These are phyloP conservation scores for Oidium heveae DNA, from an alignment of 2,329 filamentous ascomycete genomes.

Conservation along the genomic window DNA sequence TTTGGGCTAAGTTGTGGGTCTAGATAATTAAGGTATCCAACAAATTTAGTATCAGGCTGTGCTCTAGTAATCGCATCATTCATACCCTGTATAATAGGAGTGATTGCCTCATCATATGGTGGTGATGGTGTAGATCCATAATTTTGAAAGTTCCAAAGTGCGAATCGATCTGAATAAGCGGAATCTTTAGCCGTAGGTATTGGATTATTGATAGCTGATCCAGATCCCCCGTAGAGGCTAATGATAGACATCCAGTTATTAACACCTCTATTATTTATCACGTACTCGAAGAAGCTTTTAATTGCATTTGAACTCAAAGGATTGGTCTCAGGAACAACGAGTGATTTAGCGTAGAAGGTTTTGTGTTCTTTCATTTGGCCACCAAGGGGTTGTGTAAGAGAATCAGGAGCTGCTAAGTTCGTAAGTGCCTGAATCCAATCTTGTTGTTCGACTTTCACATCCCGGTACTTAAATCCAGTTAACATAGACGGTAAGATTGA, in stretches of 20 bases:
- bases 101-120: constrained; percentile 5
- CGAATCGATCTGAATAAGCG: constrained; percentile 5
- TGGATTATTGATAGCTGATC: constrained; percentile 5
- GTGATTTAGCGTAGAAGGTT: constrained; percentile 30
- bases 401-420: constrained; percentile 1
- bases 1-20: constrained; percentile 5
- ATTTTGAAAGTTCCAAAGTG: constrained; percentile 5
- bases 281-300: constrained; percentile 1
- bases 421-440: constrained; percentile 15
- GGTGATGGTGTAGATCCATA: constrained; percentile 2
- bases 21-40: constrained; percentile 9
- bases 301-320: constrained; percentile 3
- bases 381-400: constrained; percentile 17
- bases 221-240: constrained; percentile 7
- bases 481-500: constrained; percentile 17
- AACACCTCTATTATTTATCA: constrained; percentile 1
- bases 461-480: constrained; percentile 13
- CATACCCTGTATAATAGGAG: constrained; percentile 2
- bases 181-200: constrained; percentile 3
- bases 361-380: constrained; percentile 14
- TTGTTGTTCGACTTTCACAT: constrained; percentile 7
- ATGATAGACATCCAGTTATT: constrained; percentile 7
- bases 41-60: constrained; percentile 9
- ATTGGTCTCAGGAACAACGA: constrained; percentile 14
- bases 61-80: constrained; percentile 6